A percentile compares a stretch with the other conserved stretches of the same genome.
Conservation (phyloP, 495 filamentous ascomycete genomes). For the Penicillium subrubescens region DNA sequence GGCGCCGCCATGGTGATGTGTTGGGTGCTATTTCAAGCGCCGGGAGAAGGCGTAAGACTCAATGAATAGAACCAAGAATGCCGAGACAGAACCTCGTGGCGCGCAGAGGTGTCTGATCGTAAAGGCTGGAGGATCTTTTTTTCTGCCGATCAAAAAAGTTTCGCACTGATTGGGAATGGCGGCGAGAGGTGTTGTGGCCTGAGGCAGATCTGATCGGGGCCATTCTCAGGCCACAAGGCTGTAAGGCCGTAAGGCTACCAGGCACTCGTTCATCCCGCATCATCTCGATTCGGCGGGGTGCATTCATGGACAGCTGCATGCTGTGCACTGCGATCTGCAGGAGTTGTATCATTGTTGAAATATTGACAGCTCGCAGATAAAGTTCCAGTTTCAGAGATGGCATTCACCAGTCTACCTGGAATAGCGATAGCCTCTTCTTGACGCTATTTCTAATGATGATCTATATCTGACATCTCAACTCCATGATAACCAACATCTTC, state of each 20-base stretch:
- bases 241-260: neutral
- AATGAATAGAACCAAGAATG: neutral
- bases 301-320: neutral
- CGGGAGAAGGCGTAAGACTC: neutral
- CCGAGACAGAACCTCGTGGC: slow-evolving; percentile 12
- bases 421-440: neutral
- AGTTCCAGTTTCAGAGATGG: neutral
- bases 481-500: neutral
- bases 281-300: neutral
- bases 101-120: slow-evolving; percentile 18
- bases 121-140: slow-evolving; percentile 33
- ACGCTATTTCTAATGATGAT: neutral
- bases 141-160: slow-evolving; percentile 39
- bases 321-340: neutral
- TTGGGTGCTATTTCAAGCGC: neutral
- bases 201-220: slow-evolving; percentile 4
- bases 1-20: slow-evolving; percentile 76
- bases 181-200: slow-evolving; percentile 23
- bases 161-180: slow-evolving; percentile 26
- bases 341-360: neutral
- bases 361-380: neutral
- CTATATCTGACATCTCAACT: neutral
- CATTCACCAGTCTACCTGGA: too few species aligned
- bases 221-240: neutral
- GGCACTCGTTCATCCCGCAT: neutral